Conservation (phyloP, 73 alveolate species). For the Uronychia binucleata region DNA sequence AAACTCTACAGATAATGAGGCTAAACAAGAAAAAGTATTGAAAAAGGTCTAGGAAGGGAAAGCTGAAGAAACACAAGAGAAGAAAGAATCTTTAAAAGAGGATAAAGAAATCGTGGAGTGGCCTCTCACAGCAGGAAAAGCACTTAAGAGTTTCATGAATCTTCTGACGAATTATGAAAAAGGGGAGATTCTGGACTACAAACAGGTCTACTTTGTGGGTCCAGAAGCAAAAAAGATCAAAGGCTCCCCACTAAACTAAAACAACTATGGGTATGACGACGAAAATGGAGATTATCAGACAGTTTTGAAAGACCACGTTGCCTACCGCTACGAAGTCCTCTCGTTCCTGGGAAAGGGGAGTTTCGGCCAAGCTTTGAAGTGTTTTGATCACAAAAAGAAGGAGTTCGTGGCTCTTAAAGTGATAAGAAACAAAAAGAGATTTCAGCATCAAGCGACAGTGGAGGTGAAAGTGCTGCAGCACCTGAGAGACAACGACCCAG, state of each 20-base stretch:
- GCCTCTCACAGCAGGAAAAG: conserved; percentile 69
- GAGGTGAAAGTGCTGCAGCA: conserved; percentile 70
- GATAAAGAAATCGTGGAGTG: too few relatives aligned
- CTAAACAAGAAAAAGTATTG: too few relatives aligned
- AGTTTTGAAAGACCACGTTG: conserved; percentile 86
- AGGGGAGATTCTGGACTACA: conserved; percentile 78
- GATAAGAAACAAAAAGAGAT: conserved; percentile 77
- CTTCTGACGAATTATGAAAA: conserved; percentile 70
- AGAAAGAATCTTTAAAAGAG: too few relatives aligned
- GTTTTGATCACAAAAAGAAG: conserved; percentile 72
- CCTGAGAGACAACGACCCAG: conserved; percentile 70
- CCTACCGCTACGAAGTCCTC: conserved; percentile 91
- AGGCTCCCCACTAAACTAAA: conserved; percentile 42
- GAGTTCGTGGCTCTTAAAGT: conserved; percentile 73
- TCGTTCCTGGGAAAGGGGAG: conserved; percentile 63
- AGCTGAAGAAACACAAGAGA: too few relatives aligned
- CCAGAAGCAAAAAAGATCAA: conserved; percentile 27
- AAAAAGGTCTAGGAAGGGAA: too few relatives aligned
- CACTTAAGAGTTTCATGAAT: conserved; percentile 62
- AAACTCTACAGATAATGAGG: too few relatives aligned
- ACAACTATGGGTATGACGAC: conserved; percentile 72
- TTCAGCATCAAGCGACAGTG: conserved; percentile 72
- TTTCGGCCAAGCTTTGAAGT: conserved; percentile 63
- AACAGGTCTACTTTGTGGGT: conserved; percentile 66
- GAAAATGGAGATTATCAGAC: conserved; percentile 90